Evolutionary conservation across 164 flowering plant genomes (phyloP), one percentile per base, ranked within the genome.

Genomic region (Santalum album): DNA sequence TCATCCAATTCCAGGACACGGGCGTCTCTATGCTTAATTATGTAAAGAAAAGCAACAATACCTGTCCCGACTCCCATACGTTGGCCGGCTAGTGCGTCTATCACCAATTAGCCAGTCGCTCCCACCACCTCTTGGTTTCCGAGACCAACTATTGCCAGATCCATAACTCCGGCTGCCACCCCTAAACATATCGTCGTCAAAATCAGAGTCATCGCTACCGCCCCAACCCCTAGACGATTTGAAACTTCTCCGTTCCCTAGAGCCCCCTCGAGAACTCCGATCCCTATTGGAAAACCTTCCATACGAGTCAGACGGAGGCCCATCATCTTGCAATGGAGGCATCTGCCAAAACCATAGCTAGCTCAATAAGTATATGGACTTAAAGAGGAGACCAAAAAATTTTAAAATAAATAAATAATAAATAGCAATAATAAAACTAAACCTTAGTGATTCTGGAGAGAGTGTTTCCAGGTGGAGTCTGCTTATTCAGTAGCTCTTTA

Each of bases 241-340:
- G 43, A 44, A 68, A 19, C 82, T 78, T 56, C 85, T 69, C 10
- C 79, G 57, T 6, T 61, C 87, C 64, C 76, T 73, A 12, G 68
- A 58, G 59, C 81, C 78, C 52, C 87, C 82, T 49, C 85, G 72
- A 36, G 56, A 54, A 55, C 71, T 56, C 4, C 85, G 65, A 5
- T 75, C 88, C 64, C 85, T 71, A 65, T 63, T 69, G 44, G 89
- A 80, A 69, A 82, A 91, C 59, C 77, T 80, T 19, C 98, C 98
- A 49, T 92, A 88, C 68, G 53, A 63, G 68, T 92, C 96, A 39
- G 76, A 64, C n/a, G 87, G 42, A 36, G 94, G 98, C 20, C 87
- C 94, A 74, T 92, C 96, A 65, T 92, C 98, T 80, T 88, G 96
- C 78, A 92, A 64, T n/a, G 91, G 58, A 56, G 98, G 98, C 75